phyloP scores from a whole-genome alignment of 164 flowering plant genomes.

The Protea cynaroides region DNA sequence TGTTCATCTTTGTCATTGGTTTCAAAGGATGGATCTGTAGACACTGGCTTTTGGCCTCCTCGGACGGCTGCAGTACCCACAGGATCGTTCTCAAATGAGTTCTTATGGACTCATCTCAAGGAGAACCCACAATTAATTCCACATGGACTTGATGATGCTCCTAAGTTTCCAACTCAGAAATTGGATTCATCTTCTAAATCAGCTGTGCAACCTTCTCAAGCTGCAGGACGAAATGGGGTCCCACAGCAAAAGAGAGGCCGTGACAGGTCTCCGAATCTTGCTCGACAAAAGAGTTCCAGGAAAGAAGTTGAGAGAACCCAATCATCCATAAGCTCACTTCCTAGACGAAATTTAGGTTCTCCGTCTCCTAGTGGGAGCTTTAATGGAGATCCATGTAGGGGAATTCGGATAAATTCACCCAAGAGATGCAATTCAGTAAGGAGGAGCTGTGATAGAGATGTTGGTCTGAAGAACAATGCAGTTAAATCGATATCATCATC shows the following conservation, averaged over 20 bases:
- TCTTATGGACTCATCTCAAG: slow-evolving; percentile 43
- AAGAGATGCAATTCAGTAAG: slow-evolving; percentile 2
- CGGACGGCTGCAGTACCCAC: no score
- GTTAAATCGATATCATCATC: slow-evolving; percentile 4
- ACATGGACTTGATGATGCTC: not conserved
- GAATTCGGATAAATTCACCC: not conserved
- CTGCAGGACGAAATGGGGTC: slow-evolving; percentile 3
- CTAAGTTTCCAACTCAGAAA: not conserved
- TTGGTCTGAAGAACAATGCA: slow-evolving; percentile 13
- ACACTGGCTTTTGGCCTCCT: no score
- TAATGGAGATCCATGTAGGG: slow-evolving; percentile 15
- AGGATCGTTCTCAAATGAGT: slow-evolving; percentile 63
- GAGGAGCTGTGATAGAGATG: slow-evolving; percentile 6
- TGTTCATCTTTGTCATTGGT: slow-evolving; percentile 19
- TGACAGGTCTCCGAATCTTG: slow-evolving; percentile 27
- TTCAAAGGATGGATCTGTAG: slow-evolving; percentile 28
- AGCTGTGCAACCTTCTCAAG: not conserved
- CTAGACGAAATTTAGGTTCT: slow-evolving; percentile 22
- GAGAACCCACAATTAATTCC: slow-evolving; percentile 54
- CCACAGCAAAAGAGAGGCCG: slow-evolving; percentile 30
- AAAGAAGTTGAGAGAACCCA: slow-evolving; percentile 19
- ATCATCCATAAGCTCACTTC: not conserved
- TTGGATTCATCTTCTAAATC: not conserved
- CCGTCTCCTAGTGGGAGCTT: slow-evolving; percentile 47
- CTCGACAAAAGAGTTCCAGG: slow-evolving; percentile 42